Evolutionary conservation across 257 asterid species (phyloP).

Genomic region (Sherardia arvensis): DNA sequence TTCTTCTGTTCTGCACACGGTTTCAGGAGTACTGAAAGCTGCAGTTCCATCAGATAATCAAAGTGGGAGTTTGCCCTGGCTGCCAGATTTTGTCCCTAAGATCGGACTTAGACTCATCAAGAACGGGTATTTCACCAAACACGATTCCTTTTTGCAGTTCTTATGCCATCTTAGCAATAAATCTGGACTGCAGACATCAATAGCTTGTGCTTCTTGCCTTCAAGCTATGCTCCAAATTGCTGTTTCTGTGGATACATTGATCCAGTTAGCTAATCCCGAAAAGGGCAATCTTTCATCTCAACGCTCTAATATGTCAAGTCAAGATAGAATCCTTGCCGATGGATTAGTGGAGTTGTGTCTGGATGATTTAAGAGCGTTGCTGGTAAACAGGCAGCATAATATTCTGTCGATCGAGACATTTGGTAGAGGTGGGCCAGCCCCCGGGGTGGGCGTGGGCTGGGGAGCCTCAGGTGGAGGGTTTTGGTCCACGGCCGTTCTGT

Average conservation of each 20-base stretch:
- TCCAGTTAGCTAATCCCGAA: conserved; percentile 46
- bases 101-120: conserved; percentile 55
- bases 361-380: conserved; percentile 34
- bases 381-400: conserved; percentile 32
- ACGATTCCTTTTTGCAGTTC: conserved; percentile 39
- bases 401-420: conserved; percentile 47
- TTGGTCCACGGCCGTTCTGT: conserved; percentile 58
- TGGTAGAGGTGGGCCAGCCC: conserved; percentile 95
- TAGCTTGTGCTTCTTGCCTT: conserved; percentile 72
- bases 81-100: conserved; percentile 84
- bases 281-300: conserved; percentile 26
- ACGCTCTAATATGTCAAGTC: conserved; percentile 22
- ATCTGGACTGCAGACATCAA: conserved; percentile 39
- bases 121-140: conserved; percentile 34
- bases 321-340: conserved; percentile 53
- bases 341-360: conserved; percentile 54
- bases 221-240: conserved; percentile 62
- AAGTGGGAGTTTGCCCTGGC: conserved; percentile 50
- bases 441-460: conserved; percentile 98
- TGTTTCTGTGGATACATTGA: conserved; percentile 54
- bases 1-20: conserved; percentile 65
- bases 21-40: conserved; percentile 60
- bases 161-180: conserved; percentile 45
- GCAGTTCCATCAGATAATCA: conserved; percentile 35
- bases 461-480: conserved; percentile 91